phyloP scores from a whole-genome alignment of 1,139 yeast genomes.

The Tardiomyces blankii region DNA sequence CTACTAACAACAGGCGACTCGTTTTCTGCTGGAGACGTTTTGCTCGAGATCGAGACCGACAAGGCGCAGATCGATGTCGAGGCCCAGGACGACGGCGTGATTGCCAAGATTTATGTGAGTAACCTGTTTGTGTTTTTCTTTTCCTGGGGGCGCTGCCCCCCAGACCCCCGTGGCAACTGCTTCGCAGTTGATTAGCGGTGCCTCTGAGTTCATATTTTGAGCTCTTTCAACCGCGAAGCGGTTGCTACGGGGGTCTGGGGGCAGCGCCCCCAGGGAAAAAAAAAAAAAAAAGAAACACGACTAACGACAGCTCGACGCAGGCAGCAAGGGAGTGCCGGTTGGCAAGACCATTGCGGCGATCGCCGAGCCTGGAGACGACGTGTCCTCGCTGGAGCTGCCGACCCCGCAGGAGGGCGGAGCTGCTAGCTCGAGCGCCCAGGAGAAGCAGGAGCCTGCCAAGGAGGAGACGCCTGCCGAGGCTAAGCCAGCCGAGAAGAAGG shows the following conservation, averaged over 20 bases:
- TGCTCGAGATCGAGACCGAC: constrained; percentile 86
- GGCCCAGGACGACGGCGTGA: constrained; percentile 82
- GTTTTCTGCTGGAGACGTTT: constrained; percentile 75
- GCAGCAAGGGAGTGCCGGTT: constrained; percentile 71
- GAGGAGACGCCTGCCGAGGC: constrained; percentile 10
- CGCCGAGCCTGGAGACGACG: constrained; percentile 84
- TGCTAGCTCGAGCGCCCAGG: constrained; percentile 14
- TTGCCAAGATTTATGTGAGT: constrained; percentile 60
- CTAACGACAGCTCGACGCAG: constrained; percentile 32
- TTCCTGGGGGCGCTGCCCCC: too few species aligned
- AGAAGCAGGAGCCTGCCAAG: constrained; percentile 9
- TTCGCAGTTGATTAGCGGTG: too few species aligned
- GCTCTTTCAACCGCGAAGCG: too few species aligned
- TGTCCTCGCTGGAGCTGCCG: constrained; percentile 42
- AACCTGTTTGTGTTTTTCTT: not conserved
- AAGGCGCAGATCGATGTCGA: constrained; percentile 91
- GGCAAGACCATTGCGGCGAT: constrained; percentile 79
- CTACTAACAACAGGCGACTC: constrained; percentile 30
- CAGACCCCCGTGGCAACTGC: too few species aligned
- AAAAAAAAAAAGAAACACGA: too few species aligned
- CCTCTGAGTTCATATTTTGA: too few species aligned
- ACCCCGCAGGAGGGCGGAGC: constrained; percentile 17
- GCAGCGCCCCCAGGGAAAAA: constrained; percentile 8
- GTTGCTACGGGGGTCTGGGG: too few species aligned
- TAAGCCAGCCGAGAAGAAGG: constrained; percentile 8